Evolutionary conservation across 306 rosid species (phyloP), one percentile per base, ranked within the genome.

Genomic region (Cyclanthera cordifolia): DNA sequence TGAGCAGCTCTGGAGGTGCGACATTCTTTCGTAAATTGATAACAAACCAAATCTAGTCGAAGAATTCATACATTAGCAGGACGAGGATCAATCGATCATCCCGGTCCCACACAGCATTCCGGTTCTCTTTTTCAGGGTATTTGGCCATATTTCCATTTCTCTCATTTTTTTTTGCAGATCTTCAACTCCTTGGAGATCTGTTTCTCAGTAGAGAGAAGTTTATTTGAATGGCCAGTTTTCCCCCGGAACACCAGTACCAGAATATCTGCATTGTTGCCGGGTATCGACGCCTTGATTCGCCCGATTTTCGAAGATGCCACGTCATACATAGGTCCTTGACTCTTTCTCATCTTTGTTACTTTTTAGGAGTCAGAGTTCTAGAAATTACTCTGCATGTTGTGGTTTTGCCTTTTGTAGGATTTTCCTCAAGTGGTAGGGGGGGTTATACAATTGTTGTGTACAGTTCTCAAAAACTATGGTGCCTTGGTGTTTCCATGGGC

Each of bases 1-100:
- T 72, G 84, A 80, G 63, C 83, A 66, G 70, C 85, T 88, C 19
- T 88, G 90, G 91, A 83, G 77, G 73, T 90, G 96, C 69, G 95
- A 94, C 74, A 83, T 88, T 81, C 95, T 94, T 74, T 72, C 69
- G 73, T 94, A 78, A 88, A 48, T 9, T 13, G 75, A 78, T 65
- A 48, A 17, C 32, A 37, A 7, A 37, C 43, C 2, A 28, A 66
- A 25, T 82, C 4, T 74, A 15, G 41, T 20, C 45, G 78, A 41
- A 25, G 63, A 27, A 56, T 27, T 25, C 8, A 14, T 5, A 56
- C 39, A 19, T 8, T 27, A 56, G 67, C 78, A 79, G 68, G 72
- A 59, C 51, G 77, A 82, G 90, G 95, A 85, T 86, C 67, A 91
- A 37, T 37, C 11, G 7, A 85, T 86, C 67, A 58, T 59, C 67